A percentile compares a stretch with the other conserved stretches of the same genome.
These are phyloP conservation scores for Hypholoma sublateritium DNA, from an alignment of 768 basidiomycete genomes.

Conservation along the genomic window DNA sequence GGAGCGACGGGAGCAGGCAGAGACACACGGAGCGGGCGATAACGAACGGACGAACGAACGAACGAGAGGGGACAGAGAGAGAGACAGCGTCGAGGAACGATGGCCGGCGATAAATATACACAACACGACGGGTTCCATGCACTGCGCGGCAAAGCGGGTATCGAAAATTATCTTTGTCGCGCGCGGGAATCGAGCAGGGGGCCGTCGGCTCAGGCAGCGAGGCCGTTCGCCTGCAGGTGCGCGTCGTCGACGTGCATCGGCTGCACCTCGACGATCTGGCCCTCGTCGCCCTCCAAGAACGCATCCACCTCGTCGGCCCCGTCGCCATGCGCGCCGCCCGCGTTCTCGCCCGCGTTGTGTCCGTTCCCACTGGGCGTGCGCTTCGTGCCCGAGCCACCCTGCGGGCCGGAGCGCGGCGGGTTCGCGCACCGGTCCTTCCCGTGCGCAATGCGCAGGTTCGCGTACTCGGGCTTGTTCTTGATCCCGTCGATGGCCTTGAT, in stretches of 20 bases:
- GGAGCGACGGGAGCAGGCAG: conserved; percentile 25
- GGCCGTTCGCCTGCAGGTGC: conserved; percentile 28
- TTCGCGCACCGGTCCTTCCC: conserved; percentile 97
- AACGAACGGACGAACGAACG: not conserved
- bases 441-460: conserved; percentile 86
- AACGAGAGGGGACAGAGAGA: conserved; percentile 19
- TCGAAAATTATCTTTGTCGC: conserved; percentile 22
- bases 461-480: conserved; percentile 90
- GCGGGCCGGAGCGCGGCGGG: conserved; percentile 81
- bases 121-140: not conserved
- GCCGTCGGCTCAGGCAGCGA: conserved; percentile 18
- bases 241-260: conserved; percentile 43
- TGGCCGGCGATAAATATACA: conserved; percentile 10
- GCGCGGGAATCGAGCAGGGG: not conserved
- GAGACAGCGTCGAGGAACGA: conserved; percentile 22
- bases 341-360: conserved; percentile 29
- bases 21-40: conserved; percentile 13
- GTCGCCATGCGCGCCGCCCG: conserved; percentile 33
- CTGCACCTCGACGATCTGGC: conserved; percentile 21
- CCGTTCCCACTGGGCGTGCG: conserved; percentile 42
- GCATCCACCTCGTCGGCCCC: conserved; percentile 33
- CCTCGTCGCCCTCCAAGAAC: conserved; percentile 26
- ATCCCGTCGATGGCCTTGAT: conserved; percentile 98
- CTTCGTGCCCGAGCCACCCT: conserved; percentile 58
- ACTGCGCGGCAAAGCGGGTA: conserved; percentile 27